Evolutionary conservation across 805 yeast genomes (phyloP), one percentile per base, ranked within the genome.

Genomic region (Wickerhamomyces queroliae): DNA sequence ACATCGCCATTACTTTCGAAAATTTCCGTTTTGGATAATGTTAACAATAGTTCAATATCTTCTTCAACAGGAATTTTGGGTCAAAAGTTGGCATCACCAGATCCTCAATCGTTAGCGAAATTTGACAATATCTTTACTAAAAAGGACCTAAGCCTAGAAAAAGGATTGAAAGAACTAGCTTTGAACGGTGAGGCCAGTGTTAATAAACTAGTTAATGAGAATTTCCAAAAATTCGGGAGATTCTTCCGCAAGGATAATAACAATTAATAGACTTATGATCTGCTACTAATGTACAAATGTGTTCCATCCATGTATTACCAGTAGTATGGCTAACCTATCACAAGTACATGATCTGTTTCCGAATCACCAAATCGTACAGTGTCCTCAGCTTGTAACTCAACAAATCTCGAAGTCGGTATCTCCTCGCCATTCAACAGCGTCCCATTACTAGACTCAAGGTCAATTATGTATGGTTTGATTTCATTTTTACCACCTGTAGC

Each of bases 181-280:
- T 65, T 59, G 45, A 70, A 75, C 43, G 72, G 82, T 26, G 88
- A 81, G 43, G 77, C 69, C 32, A 77, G 77, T 41, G 79, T 79
- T 20, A 80, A 66, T 55, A 80, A 74, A 49, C 55, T n/a, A n/a
- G n/a, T 83, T 39, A 80, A 80, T 53, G 88, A 82, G 52, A 81
- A 80, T 46, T 70, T 80, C 44, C 47, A 49, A 24, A 47, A 43
- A 31, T 70, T 83, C 43, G 85, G 87, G 8, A 75, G 82, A 41
- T 62, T 76, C 37, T 75, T 75, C 55, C 66, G 71, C 41, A 63
- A 70, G 41, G 62, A 59, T 35, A 45, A 46, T n/a, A 45, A 43
- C 23, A 31, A 37, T 22, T 24, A 34, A 17, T 11, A 15, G 17
- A 27, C n/a, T 17, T 17, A 28, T 28, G 21, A 17, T n/a, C n/a